Evolutionary conservation across 139 green algal genomes (phyloP).

Genomic region (Parachlorella kessleri): DNA sequence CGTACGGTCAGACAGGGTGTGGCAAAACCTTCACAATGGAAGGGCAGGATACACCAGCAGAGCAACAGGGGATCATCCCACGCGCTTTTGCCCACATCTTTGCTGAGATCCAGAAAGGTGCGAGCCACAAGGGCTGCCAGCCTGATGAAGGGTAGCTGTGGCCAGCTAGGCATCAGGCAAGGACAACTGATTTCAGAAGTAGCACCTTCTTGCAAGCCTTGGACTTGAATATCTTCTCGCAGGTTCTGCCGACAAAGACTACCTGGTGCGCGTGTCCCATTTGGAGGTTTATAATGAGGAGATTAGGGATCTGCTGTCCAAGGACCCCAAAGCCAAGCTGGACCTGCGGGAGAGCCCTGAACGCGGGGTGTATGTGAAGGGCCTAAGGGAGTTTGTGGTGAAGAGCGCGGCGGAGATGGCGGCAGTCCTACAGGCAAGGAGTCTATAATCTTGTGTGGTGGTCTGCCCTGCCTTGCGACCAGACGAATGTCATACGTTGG

Average conservation of each 20-base stretch:
- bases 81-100: conserved; percentile 94
- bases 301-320: conserved; percentile 80
- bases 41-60: conserved; percentile 44
- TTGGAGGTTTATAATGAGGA: conserved; percentile 94
- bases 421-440: conserved; percentile 74
- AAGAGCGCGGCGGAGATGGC: conserved; percentile 78
- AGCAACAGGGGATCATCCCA: conserved; percentile 85
- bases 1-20: conserved; percentile 60
- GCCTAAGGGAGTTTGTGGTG: conserved; percentile 82
- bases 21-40: conserved; percentile 94
- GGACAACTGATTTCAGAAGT: background rate
- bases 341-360: conserved; percentile 77
- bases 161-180: background rate
- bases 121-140: conserved; percentile 3
- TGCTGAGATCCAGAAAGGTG: conserved; percentile 85
- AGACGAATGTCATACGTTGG: too few relatives aligned
- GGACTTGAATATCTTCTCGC: background rate
- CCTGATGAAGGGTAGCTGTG: background rate
- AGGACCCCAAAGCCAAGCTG: conserved; percentile 72
- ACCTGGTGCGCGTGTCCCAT: conserved; percentile 89
- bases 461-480: too few relatives aligned
- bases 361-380: conserved; percentile 77
- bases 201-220: background rate
- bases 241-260: conserved; percentile 60
- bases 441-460: background rate